Conservation (phyloP, 176 grass and related monocot species). For the Elymus sibiricus region DNA sequence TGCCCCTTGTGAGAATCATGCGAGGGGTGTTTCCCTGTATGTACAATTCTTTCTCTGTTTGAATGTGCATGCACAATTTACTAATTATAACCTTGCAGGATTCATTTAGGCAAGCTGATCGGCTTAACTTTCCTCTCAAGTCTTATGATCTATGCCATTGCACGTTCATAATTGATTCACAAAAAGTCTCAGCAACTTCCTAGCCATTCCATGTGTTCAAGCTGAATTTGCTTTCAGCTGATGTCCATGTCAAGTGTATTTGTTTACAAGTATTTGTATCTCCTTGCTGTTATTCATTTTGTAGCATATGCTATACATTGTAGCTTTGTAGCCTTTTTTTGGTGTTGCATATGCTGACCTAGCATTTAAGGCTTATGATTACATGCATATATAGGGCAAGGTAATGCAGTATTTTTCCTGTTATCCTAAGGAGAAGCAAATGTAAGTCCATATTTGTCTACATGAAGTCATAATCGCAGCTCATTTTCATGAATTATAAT, state of each 20-base stretch:
- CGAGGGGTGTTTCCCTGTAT: neutral
- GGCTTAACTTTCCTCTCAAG: neutral
- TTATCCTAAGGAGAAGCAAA: too few relatives aligned
- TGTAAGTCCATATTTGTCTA: too few relatives aligned
- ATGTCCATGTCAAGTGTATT: neutral
- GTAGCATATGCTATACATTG: too few relatives aligned
- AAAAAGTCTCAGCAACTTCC: neutral
- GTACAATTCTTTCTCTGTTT: neutral
- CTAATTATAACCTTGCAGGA: neutral
- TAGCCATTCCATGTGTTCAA: neutral
- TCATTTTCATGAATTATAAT: too few relatives aligned
- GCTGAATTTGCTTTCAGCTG: neutral
- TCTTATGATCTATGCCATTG: neutral
- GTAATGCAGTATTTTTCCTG: too few relatives aligned
- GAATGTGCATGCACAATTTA: neutral
- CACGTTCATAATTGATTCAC: neutral
- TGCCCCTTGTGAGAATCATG: neutral
- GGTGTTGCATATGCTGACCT: too few relatives aligned
- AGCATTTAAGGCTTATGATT: too few relatives aligned
- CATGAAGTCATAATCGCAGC: too few relatives aligned
- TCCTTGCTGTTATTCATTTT: neutral
- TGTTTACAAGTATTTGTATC: neutral
- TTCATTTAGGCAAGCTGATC: neutral
- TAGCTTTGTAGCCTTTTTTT: too few relatives aligned
- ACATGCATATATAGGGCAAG: too few relatives aligned